These are phyloP conservation scores for Plenodomus tracheiphilus DNA, from an alignment of 2,329 filamentous ascomycete species.

Conservation along the genomic window DNA sequence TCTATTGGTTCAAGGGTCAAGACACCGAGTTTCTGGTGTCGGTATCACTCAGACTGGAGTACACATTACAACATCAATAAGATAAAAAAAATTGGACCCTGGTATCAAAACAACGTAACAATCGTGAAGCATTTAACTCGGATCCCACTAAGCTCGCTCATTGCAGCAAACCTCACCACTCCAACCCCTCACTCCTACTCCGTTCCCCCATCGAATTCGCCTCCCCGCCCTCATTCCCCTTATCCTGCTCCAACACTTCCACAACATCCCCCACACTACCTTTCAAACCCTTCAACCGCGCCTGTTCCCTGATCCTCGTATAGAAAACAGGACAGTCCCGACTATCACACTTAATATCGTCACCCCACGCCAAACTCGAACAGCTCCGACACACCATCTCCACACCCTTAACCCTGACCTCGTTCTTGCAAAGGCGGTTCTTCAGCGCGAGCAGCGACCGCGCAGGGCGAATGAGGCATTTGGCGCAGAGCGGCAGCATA, in stretches of 20 bases:
- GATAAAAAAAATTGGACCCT: too few relatives aligned
- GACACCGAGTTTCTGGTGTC: too few relatives aligned
- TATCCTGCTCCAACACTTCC: constrained; percentile 28
- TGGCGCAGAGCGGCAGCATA: constrained; percentile 58
- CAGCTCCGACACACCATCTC: constrained; percentile 78
- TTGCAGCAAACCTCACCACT: not conserved
- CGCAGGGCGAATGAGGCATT: constrained; percentile 60
- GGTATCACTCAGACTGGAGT: too few relatives aligned
- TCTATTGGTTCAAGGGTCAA: too few relatives aligned
- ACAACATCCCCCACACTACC: constrained; percentile 31
- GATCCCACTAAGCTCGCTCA: too few relatives aligned
- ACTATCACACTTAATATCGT: constrained; percentile 85
- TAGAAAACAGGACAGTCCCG: constrained; percentile 94
- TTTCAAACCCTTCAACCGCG: constrained; percentile 25
- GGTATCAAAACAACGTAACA: too few relatives aligned
- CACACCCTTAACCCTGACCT: constrained; percentile 67
- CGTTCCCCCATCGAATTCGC: not conserved
- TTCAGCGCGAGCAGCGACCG: constrained; percentile 67
- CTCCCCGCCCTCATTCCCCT: not conserved
- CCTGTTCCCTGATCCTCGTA: constrained; percentile 66
- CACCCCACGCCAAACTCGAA: constrained; percentile 70
- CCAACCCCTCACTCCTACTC: not conserved
- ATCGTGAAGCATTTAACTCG: too few relatives aligned
- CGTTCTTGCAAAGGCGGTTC: constrained; percentile 62
- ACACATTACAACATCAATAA: too few relatives aligned